These are phyloP conservation scores for Acorus calamus DNA, from an alignment of 106 monocot species.

Conservation along the genomic window DNA sequence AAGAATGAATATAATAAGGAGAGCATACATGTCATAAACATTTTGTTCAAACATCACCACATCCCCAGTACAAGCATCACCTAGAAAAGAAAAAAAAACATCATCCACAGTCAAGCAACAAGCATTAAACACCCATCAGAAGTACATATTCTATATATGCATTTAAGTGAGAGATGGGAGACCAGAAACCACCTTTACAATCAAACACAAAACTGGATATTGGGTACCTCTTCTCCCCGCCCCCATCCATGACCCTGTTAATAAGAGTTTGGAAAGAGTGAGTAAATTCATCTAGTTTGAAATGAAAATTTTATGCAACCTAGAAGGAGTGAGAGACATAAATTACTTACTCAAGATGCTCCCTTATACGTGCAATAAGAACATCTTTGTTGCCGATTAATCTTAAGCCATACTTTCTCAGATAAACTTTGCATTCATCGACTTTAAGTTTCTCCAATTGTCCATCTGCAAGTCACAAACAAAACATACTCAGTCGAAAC, in stretches of 20 bases:
- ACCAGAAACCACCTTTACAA: slow-evolving; percentile 52
- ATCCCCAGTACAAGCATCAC: slow-evolving; percentile 85
- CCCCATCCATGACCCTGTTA: slow-evolving; percentile 54
- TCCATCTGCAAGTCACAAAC: slow-evolving; percentile 34
- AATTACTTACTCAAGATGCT: slow-evolving; percentile 48
- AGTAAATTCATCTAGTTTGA: background rate
- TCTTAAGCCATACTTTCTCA: slow-evolving; percentile 67
- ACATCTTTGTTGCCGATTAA: slow-evolving; percentile 57
- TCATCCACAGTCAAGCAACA: background rate
- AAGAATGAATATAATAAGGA: background rate
- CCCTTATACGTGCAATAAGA: slow-evolving; percentile 47
- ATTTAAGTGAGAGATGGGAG: background rate
- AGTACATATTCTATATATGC: background rate
- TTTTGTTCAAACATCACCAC: slow-evolving; percentile 82
- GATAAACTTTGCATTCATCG: slow-evolving; percentile 68
- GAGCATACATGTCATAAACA: slow-evolving; percentile 56
- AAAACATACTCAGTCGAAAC: background rate
- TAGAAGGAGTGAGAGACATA: background rate
- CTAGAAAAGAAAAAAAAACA: slow-evolving; percentile 19
- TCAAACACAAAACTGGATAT: slow-evolving; percentile 59
- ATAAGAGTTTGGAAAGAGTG: background rate
- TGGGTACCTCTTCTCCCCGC: slow-evolving; percentile 63
- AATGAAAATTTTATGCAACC: background rate
- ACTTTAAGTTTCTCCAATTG: slow-evolving; percentile 53
- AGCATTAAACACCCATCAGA: background rate